Evolutionary conservation across 176 grass and related monocot species (phyloP).

Genomic region (Puccinellia tenuiflora): DNA sequence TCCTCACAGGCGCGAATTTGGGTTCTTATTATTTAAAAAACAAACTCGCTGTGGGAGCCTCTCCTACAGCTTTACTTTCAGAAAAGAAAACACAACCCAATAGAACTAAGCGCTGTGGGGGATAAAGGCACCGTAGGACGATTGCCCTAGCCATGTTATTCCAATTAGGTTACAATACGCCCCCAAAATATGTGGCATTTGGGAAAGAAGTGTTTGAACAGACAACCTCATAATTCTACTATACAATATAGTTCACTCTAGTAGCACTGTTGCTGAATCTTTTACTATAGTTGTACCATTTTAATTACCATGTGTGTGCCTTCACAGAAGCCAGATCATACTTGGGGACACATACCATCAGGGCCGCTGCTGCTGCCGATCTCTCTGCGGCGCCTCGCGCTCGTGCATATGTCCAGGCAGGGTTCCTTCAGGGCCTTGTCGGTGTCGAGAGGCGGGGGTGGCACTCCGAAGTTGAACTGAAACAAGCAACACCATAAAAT

Average conservation of each 20-base stretch:
- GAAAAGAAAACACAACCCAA: too few species aligned
- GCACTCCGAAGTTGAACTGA: slow-evolving; percentile 78
- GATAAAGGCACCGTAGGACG: too few species aligned
- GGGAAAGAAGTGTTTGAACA: background rate
- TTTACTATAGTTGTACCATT: background rate
- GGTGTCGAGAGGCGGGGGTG: slow-evolving; percentile 9
- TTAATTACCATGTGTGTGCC: background rate
- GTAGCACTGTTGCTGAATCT: background rate
- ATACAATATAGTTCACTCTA: background rate
- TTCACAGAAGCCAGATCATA: background rate
- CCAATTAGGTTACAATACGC: too few species aligned
- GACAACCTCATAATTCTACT: too few species aligned
- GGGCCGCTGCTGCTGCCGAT: slow-evolving; percentile 1
- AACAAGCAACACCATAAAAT: background rate
- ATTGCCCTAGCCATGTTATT: too few species aligned
- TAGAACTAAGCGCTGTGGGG: too few species aligned
- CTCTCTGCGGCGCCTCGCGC: slow-evolving; percentile 37
- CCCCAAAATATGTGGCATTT: background rate
- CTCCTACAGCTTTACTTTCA: too few species aligned
- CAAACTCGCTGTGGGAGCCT: too few species aligned
- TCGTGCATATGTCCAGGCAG: slow-evolving; percentile 53
- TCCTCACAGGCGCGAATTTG: too few species aligned
- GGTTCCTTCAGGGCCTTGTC: slow-evolving; percentile 58
- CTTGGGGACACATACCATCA: slow-evolving; percentile 38
- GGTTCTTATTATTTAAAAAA: too few species aligned